Evolutionary conservation across 108 stramenopile species (phyloP), one percentile per base, ranked within the genome.

Genomic region (Fistulifera pelliculosa): DNA sequence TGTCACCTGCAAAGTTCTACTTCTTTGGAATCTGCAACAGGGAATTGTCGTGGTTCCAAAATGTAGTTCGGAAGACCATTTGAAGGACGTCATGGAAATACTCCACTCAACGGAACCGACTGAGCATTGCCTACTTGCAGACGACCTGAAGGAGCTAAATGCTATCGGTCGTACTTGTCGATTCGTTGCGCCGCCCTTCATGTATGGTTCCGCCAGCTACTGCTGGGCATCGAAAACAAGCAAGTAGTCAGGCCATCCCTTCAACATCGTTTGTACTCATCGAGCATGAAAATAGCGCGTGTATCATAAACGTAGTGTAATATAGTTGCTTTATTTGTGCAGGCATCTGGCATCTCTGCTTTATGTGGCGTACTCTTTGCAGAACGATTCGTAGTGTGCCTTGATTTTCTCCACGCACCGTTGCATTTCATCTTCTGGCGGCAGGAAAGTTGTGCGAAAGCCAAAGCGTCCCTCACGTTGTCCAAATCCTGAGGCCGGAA

Each of bases 381-480:
- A 74, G 62, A 98, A 98, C 41, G 65, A 25, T 23, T 70, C 56
- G 65, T 98, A 93, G 60, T 96, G 96, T 15, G 62, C 55, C 28
- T 58, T 45, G 43, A 98, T 85, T 11, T 52, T 61, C 18, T 92
- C 83, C 24, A 95, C 69, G 15, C 90, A 88, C 21, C 24, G 25
- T 23, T 62, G 50, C 70, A 95, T 75, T 31, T 83, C 65, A 26
- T 85, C 81, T 54, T 95, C 94, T 6, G 93, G 75, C 16, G 95
- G 95, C 41, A 99, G 62, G 61, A 99, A 94, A 8, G 98, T 99
- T 16, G 96, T 99, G 24, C 98, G 83, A 77, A 97, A 95, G 52
- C 96, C 96, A 57, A 62, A 85, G 7, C 96, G 88, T 17, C 94
- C 96, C 25, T 80, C 75, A 49, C 69, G 71, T 70, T 99, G 98